Evolutionary conservation across 805 yeast species (phyloP).

Genomic region (Saccharomyces kudriavzevii): DNA sequence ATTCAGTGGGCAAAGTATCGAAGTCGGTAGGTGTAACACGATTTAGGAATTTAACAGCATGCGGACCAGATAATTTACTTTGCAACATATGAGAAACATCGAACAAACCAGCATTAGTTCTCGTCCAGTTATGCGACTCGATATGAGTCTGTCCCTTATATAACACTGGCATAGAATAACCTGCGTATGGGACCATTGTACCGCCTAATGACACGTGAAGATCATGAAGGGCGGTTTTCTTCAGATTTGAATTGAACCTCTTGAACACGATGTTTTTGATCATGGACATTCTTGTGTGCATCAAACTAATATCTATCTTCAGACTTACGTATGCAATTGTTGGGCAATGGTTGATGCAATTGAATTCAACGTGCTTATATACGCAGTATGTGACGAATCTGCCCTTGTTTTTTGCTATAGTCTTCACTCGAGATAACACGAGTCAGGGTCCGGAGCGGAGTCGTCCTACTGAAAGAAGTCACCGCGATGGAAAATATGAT

Average conservation of each 20-base stretch:
- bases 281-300: background rate
- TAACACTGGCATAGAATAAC: slow-evolving; percentile 90
- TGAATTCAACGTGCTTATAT: background rate
- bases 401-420: background rate
- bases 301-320: background rate
- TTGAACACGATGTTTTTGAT: slow-evolving; percentile 5
- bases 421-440: background rate
- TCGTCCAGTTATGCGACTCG: slow-evolving; percentile 92
- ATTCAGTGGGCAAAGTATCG: slow-evolving; percentile 42
- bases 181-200: slow-evolving; percentile 92
- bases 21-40: slow-evolving; percentile 85
- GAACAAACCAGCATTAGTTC: slow-evolving; percentile 79
- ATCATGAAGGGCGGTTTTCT: slow-evolving; percentile 74
- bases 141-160: slow-evolving; percentile 81
- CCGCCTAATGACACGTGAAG: slow-evolving; percentile 74
- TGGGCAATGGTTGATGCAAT: background rate
- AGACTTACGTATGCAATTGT: background rate
- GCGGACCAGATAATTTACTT: slow-evolving; percentile 66
- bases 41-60: slow-evolving; percentile 60
- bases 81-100: slow-evolving; percentile 98
- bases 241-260: slow-evolving; percentile 31
- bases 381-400: background rate
- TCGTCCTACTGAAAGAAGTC: background rate
- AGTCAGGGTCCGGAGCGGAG: slow-evolving; percentile 1
- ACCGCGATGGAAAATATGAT: background rate